phyloP scores from a whole-genome alignment of 352 stramenopile species.

The Aphanomyces stellatus region DNA sequence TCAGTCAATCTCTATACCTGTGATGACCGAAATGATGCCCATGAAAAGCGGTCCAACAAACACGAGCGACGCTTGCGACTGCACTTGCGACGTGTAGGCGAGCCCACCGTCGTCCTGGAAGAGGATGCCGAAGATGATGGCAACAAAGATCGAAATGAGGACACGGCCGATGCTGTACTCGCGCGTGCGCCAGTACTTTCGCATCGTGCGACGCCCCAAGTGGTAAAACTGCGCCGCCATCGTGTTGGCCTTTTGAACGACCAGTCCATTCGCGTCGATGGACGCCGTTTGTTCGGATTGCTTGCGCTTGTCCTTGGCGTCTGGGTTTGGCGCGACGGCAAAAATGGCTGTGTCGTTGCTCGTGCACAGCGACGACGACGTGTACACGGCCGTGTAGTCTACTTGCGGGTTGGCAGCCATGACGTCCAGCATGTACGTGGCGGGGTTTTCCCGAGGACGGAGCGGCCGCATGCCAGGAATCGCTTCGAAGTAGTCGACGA shows the following conservation, averaged over 20 bases:
- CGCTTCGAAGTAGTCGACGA: constrained; percentile 60
- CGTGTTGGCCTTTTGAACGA: no score
- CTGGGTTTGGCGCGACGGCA: no score
- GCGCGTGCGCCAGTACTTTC: constrained; percentile 27
- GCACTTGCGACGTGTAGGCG: constrained; percentile 40
- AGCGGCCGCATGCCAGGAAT: constrained; percentile 54
- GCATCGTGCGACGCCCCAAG: constrained; percentile 6
- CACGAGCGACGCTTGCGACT: constrained; percentile 60
- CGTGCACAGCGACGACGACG: not conserved
- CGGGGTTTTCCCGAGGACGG: constrained; percentile 63
- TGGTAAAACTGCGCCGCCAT: constrained; percentile 10
- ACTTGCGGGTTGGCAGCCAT: constrained; percentile 29
- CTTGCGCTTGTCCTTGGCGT: no score
- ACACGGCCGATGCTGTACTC: constrained; percentile 25
- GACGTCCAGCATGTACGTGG: constrained; percentile 82
- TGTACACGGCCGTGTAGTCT: not conserved
- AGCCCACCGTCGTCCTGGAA: constrained; percentile 26
- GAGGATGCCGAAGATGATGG: constrained; percentile 35
- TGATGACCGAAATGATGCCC: constrained; percentile 60
- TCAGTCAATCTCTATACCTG: no score
- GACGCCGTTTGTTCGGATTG: no score
- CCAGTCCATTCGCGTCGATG: no score
- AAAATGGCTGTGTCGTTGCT: not conserved
- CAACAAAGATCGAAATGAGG: constrained; percentile 28
- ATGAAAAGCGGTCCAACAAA: constrained; percentile 81